phyloP scores from a whole-genome alignment of 2,329 filamentous ascomycete species.

The Hymenotorrendiella dingleyae region DNA sequence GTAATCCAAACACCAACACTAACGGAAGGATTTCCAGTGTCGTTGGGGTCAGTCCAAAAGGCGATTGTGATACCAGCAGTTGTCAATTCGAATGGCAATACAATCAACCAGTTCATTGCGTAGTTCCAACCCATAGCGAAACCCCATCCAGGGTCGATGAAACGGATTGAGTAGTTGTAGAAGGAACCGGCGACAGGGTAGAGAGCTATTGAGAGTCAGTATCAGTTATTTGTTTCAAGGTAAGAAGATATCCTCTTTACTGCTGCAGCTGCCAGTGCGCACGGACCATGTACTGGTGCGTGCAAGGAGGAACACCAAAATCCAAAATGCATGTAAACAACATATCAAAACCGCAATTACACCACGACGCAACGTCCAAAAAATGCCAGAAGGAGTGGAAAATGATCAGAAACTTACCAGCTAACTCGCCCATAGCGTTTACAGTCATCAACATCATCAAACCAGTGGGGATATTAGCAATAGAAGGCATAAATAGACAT shows the following conservation, averaged over 20 bases:
- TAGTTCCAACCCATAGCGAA: slow-evolving; percentile 68
- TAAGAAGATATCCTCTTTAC: neutral
- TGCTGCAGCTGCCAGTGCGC: neutral
- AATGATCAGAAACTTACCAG: slow-evolving; percentile 72
- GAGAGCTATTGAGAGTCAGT: slow-evolving; percentile 33
- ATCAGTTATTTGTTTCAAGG: no score
- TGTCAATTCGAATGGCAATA: slow-evolving; percentile 80
- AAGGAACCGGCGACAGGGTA: slow-evolving; percentile 92
- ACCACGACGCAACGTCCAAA: no score
- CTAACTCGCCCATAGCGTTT: slow-evolving; percentile 86
- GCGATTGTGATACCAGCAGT: slow-evolving; percentile 77
- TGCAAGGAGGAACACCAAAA: no score
- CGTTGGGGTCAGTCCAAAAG: slow-evolving; percentile 60
- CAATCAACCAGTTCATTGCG: slow-evolving; percentile 79
- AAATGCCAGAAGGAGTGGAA: no score
- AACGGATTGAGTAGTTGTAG: slow-evolving; percentile 84
- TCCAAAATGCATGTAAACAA: no score
- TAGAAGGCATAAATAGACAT: neutral
- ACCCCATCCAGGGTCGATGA: slow-evolving; percentile 91
- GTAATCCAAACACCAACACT: slow-evolving; percentile 70
- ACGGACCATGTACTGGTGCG: no score
- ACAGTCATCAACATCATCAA: slow-evolving; percentile 40
- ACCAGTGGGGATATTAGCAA: no score
- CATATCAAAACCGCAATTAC: no score
- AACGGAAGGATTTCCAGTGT: slow-evolving; percentile 37